Base-by-base conservation (phyloP, 2,329 filamentous ascomycete species). In the Didymella sp. region DNA sequence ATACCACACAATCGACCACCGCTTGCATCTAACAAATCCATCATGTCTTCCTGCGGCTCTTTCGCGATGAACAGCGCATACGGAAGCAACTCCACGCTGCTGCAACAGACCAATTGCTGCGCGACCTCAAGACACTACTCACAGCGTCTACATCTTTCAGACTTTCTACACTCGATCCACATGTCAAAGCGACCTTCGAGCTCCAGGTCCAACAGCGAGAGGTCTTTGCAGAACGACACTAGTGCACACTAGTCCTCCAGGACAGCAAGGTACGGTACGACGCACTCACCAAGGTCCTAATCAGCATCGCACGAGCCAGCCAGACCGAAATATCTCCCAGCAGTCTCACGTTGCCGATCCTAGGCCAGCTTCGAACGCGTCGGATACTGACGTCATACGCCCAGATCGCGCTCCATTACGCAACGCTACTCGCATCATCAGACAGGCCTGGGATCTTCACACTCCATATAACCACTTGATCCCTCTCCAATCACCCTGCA, bases 71-170 rank as follows among this genome's bases (percentile, higher is more conserved):
- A 51, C 37, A 33, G 43, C 13, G 27, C 51, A 11, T 63, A 62
- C 35, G 62, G 58, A 24, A 60, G 54, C 28, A 62, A 64, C 31
- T 64, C 59, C 21, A 31, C 56, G 1, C 49, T 64, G 6, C 35
- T 64, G 25, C 56, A 62, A 24, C 51, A 57, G 31, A 45, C 56
- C 8, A 45, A 35, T 13, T 54, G 47, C 6, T 51, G 54, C 30
- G 53, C 51, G 19, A 52, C 47, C 11, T 56, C 56, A 6, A 51
- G 51, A 6, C 40, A 62, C 35, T 62, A 62, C 31, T 60, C 61
- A 15, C 53, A 64, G 30, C 53, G 50, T 40, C 44, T 58, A 12
- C 61, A 56, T 41, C 45, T 61, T 5, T 56, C 50, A 15, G 55
- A 50, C 25, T 33, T 59, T 15, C 25, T 58, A 12, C 56, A 55